These are phyloP conservation scores for Meira miltonrushii DNA, from an alignment of 1,284 basidiomycete genomes.

Conservation along the genomic window DNA sequence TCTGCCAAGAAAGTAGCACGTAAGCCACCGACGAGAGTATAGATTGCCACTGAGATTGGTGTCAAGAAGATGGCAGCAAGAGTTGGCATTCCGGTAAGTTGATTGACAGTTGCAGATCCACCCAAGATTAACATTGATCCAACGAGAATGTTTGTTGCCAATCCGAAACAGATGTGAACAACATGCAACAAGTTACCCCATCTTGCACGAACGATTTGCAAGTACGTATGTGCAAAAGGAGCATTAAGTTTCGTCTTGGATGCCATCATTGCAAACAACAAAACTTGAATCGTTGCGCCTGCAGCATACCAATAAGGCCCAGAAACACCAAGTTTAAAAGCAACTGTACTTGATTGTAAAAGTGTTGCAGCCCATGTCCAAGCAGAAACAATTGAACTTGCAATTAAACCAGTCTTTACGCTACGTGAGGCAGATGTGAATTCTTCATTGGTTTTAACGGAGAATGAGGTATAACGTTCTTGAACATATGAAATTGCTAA, in stretches of 20 bases:
- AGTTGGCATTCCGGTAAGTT: conserved; percentile 59
- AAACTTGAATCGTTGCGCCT: conserved; percentile 61
- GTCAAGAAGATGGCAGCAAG: conserved; percentile 44
- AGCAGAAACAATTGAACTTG: conserved; percentile 71
- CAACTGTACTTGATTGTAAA: conserved; percentile 57
- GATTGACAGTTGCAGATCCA: conserved; percentile 40
- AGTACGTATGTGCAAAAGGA: conserved; percentile 61
- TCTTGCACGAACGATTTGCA: conserved; percentile 65
- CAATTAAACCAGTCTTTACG: conserved; percentile 77
- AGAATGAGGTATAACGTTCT: conserved; percentile 36
- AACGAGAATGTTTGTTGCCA: conserved; percentile 63
- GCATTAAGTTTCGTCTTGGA: conserved; percentile 62
- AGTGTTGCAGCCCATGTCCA: conserved; percentile 57
- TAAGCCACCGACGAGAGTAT: conserved; percentile 47
- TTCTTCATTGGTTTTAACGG: conserved; percentile 42
- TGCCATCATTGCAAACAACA: conserved; percentile 59
- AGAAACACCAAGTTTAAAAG: conserved; percentile 66
- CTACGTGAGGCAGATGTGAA: conserved; percentile 45
- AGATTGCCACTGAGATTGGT: conserved; percentile 34
- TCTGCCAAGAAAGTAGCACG: conserved; percentile 47
- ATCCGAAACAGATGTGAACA: conserved; percentile 71
- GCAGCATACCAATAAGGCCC: conserved; percentile 27
- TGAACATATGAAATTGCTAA: conserved; percentile 40
- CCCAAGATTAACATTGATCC: conserved; percentile 46
- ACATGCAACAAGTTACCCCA: conserved; percentile 72